These are phyloP conservation scores for Hansfordia pulvinata DNA, from an alignment of 2,329 filamentous ascomycete species.

Conservation along the genomic window DNA sequence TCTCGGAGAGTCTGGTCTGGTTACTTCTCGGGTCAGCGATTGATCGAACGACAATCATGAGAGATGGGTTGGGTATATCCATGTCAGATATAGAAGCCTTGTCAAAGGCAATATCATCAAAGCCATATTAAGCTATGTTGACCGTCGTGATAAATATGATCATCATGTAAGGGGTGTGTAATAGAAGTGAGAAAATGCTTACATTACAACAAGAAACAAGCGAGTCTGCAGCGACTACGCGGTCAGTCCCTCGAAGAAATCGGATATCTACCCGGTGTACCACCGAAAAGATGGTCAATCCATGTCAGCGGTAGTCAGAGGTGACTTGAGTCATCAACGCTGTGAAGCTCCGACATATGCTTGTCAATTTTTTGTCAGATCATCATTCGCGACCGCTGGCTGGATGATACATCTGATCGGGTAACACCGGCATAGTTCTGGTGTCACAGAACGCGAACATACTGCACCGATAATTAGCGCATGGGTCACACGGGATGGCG, in stretches of 20 bases:
- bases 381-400: slow-evolving; percentile 49
- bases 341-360: slow-evolving; percentile 85
- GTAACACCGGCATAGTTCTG: not conserved
- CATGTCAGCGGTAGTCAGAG: slow-evolving; percentile 23
- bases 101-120: slow-evolving; percentile 77
- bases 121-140: slow-evolving; percentile 59
- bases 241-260: too few relatives aligned
- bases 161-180: slow-evolving; percentile 39
- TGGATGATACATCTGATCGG: slow-evolving; percentile 3
- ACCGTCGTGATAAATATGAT: slow-evolving; percentile 75
- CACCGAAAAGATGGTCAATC: slow-evolving; percentile 10
- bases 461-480: not conserved
- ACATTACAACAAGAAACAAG: slow-evolving; percentile 7
- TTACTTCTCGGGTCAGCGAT: slow-evolving; percentile 1
- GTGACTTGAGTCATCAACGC: slow-evolving; percentile 34
- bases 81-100: slow-evolving; percentile 36
- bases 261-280: too few relatives aligned
- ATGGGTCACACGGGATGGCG: not conserved
- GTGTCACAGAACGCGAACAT: not conserved
- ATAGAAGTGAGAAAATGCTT: slow-evolving; percentile 3
- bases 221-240: too few relatives aligned
- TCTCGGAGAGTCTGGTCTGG: too few relatives aligned
- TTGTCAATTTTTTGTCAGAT: slow-evolving; percentile 79
- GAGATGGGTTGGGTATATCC: slow-evolving; percentile 1
- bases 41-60: slow-evolving; percentile 1